phyloP scores from a whole-genome alignment of 2,329 filamentous ascomycete species.

The Aspergillus novofumigatus region DNA sequence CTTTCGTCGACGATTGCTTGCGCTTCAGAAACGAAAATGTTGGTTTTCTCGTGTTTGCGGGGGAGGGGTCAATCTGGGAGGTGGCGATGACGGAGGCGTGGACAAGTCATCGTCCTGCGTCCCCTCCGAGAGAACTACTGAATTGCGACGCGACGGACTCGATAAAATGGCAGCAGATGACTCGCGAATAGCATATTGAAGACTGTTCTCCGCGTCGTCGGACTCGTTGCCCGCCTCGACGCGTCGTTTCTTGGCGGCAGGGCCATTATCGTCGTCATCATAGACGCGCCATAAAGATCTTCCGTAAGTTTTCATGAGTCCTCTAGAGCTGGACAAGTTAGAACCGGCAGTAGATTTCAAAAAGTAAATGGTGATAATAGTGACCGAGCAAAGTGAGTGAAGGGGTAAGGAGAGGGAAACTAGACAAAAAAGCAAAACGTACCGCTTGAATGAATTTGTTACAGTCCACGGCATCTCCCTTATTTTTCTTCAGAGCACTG shows the following conservation, averaged over 20 bases:
- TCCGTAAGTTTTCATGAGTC: slow-evolving; percentile 49
- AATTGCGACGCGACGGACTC: slow-evolving; percentile 46
- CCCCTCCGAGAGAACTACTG: slow-evolving; percentile 40
- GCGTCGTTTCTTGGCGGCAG: slow-evolving; percentile 44
- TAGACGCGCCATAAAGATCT: slow-evolving; percentile 46
- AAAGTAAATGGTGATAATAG: not conserved
- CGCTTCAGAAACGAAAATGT: slow-evolving; percentile 49
- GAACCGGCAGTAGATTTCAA: not conserved
- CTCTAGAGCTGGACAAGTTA: slow-evolving; percentile 28
- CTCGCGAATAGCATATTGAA: slow-evolving; percentile 47
- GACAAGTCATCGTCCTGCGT: slow-evolving; percentile 43
- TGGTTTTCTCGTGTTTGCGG: slow-evolving; percentile 44
- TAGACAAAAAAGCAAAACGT: slow-evolving; percentile 11
- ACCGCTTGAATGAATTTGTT: slow-evolving; percentile 50
- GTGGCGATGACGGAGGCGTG: slow-evolving; percentile 52
- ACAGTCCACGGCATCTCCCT: slow-evolving; percentile 48
- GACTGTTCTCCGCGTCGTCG: slow-evolving; percentile 42
- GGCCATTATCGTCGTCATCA: slow-evolving; percentile 43
- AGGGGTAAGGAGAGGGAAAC: not conserved
- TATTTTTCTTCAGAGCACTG: slow-evolving; percentile 15
- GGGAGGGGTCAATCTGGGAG: slow-evolving; percentile 43
- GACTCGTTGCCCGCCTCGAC: slow-evolving; percentile 35
- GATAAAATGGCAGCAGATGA: slow-evolving; percentile 44
- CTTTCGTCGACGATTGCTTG: slow-evolving; percentile 35
- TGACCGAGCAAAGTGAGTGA: slow-evolving; percentile 4